These are phyloP conservation scores for Chlamydomonas sp. DNA, from an alignment of 139 green algal genomes.

Conservation along the genomic window DNA sequence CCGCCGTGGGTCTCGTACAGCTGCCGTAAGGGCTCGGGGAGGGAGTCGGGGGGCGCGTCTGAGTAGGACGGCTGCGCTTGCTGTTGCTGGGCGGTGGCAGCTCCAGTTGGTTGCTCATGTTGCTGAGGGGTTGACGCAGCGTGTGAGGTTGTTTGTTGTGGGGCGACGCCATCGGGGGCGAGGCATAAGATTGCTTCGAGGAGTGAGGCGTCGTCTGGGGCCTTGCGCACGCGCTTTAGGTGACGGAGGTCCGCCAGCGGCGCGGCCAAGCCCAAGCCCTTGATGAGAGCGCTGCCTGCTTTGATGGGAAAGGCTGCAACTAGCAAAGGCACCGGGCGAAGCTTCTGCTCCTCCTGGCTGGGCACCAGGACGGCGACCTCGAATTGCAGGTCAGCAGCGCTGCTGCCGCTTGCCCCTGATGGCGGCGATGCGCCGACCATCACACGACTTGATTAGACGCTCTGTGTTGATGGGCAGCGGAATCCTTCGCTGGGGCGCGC, in stretches of 20 bases:
- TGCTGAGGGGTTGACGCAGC: neutral
- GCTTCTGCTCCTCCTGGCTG: conserved; percentile 13
- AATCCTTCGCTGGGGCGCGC: too few species aligned
- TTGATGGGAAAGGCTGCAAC: conserved; percentile 46
- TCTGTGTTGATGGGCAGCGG: too few species aligned
- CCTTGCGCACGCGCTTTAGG: conserved; percentile 71
- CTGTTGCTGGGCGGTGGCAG: neutral
- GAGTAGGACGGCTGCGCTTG: neutral
- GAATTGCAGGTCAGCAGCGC: conserved; percentile 9
- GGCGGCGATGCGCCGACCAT: too few species aligned
- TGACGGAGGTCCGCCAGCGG: conserved; percentile 65
- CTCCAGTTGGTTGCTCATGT: neutral
- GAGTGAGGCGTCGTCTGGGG: conserved; percentile 1
- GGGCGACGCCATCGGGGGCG: neutral
- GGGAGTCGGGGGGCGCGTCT: neutral
- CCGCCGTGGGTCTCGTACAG: neutral
- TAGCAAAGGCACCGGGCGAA: conserved; percentile 35
- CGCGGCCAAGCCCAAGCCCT: conserved; percentile 28
- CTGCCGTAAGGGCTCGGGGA: neutral
- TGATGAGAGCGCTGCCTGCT: conserved; percentile 49
- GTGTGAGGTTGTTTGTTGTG: too few species aligned
- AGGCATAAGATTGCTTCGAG: conserved; percentile 59
- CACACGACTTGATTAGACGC: too few species aligned
- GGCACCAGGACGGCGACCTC: conserved; percentile 39
- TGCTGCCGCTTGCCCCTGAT: too few species aligned